A percentile compares a stretch with the other conserved stretches of the same genome.
Conservation (phyloP, 345 rosid species). For the Eutrema heterophyllum region DNA sequence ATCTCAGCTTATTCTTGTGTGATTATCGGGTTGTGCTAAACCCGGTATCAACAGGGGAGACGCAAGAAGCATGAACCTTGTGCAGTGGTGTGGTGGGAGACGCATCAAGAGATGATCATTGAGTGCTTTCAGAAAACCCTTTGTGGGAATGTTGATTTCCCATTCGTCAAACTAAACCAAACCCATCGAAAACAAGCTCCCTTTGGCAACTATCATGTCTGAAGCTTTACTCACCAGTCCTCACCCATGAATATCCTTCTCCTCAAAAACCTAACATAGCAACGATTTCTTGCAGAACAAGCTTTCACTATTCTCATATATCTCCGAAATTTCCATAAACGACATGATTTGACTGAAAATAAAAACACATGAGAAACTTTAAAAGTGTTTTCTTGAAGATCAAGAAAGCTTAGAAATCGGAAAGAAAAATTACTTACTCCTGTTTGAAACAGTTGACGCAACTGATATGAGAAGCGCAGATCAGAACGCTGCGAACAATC, state of each 20-base stretch:
- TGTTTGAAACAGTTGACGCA: slow-evolving; percentile 47
- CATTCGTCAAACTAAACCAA: slow-evolving; percentile 37
- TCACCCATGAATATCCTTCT: slow-evolving; percentile 50
- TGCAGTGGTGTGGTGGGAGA: slow-evolving; percentile 56
- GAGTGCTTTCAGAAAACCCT: slow-evolving; percentile 47
- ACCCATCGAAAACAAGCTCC: slow-evolving; percentile 32
- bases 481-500: slow-evolving; percentile 67
- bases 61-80: slow-evolving; percentile 44
- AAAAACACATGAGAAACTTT: background rate
- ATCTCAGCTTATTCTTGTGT: no score
- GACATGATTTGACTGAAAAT: slow-evolving; percentile 44
- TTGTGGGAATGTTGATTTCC: slow-evolving; percentile 24
- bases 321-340: slow-evolving; percentile 64
- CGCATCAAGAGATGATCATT: slow-evolving; percentile 38
- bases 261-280: slow-evolving; percentile 54
- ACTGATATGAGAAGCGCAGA: slow-evolving; percentile 58
- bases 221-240: slow-evolving; percentile 48
- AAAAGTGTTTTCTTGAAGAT: background rate
- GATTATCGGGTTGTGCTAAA: no score
- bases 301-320: slow-evolving; percentile 58
- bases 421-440: slow-evolving; percentile 40
- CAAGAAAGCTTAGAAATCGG: background rate
- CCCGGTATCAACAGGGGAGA: no score
- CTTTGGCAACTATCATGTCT: slow-evolving; percentile 47
- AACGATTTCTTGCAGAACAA: slow-evolving; percentile 47